A percentile compares a stretch with the other conserved stretches of the same genome.
phyloP scores from a whole-genome alignment of 2,329 filamentous ascomycete genomes.

The Ustilaginoidea virens region DNA sequence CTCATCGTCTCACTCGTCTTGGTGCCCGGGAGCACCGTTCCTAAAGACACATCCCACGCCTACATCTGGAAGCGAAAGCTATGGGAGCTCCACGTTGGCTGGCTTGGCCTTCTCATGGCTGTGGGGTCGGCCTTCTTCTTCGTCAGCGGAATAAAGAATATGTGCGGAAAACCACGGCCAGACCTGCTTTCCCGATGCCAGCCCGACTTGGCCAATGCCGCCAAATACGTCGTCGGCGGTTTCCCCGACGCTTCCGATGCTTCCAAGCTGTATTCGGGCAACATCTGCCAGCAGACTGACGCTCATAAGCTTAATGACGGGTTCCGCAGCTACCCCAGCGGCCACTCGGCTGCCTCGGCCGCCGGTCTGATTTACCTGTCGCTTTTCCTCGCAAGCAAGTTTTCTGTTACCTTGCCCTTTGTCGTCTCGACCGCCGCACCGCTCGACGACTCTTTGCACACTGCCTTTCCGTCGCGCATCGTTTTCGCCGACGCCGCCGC shows the following conservation, averaged over 20 bases:
- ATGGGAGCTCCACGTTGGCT: conserved; percentile 81
- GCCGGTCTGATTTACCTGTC: conserved; percentile 73
- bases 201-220: conserved; percentile 53
- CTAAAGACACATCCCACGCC: conserved; percentile 42
- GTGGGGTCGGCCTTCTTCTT: conserved; percentile 62
- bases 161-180: conserved; percentile 56
- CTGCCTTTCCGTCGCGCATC: conserved; percentile 62
- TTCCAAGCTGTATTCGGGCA: conserved; percentile 56
- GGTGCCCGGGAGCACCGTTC: conserved; percentile 56
- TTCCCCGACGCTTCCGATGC: conserved; percentile 34
- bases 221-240: conserved; percentile 47
- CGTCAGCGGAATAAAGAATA: conserved; percentile 73
- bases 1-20: conserved; percentile 51
- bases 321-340: conserved; percentile 58
- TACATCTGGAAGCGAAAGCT: conserved; percentile 68
- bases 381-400: conserved; percentile 75
- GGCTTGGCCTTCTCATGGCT: conserved; percentile 65
- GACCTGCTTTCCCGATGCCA: conserved; percentile 70
- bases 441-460: conserved; percentile 31
- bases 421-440: conserved; percentile 31
- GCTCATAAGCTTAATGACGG: conserved; percentile 53
- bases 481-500: conserved; percentile 23
- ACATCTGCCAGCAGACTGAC: conserved; percentile 59
- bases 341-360: conserved; percentile 51
- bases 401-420: conserved; percentile 59